Evolutionary conservation across 1,284 basidiomycete species (phyloP), one percentile per base, ranked within the genome.

Genomic region (Puccinia polysora): DNA sequence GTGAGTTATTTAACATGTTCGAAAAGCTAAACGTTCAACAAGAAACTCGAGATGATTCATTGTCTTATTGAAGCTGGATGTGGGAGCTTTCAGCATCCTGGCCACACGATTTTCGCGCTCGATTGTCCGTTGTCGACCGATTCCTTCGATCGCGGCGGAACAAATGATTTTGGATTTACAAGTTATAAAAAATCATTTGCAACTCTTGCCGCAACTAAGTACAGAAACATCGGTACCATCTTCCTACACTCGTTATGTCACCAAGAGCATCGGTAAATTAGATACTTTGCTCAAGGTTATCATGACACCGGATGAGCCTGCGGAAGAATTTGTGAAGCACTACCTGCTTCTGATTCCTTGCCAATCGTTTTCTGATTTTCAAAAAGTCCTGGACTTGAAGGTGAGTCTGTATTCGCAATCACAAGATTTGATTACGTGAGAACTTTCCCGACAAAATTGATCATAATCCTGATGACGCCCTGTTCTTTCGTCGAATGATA

Each of bases 81-180:
- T 20, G 58, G 7, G 25, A 3, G n/a, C n/a, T 50, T 67, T 7
- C 74, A 95, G 93, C 68, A 82, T 91, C 36, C 81, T 95, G 38
- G 82, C 95, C 43, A 85, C 86, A 34, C 89, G 89, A 74, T 95
- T 96, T 76, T 94, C 90, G 0, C 88, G 89, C 76, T 85, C 89
- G 0, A 83, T 96, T 30, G 90, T 97, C 47, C 88, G 87, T 80
- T 92, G 89, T 78, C 83, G 91, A 58, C 94, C 93, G 6, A 82
- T 97, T 74, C 86, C 87, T 78, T 90, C 92, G 79, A 89, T 89
- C 49, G 93, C 91, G 5, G 93, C 92, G 2, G 93, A 97, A 80
- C 92, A 97, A 90, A 85, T 96, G 14, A 82, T 97, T 43, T 88
- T 97, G 52, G 93, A 97, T 79, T 83, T 96, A n/a, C 90, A 92